These are phyloP conservation scores for Xenoacremonium recifei DNA, from an alignment of 2,329 filamentous ascomycete species.

Conservation along the genomic window DNA sequence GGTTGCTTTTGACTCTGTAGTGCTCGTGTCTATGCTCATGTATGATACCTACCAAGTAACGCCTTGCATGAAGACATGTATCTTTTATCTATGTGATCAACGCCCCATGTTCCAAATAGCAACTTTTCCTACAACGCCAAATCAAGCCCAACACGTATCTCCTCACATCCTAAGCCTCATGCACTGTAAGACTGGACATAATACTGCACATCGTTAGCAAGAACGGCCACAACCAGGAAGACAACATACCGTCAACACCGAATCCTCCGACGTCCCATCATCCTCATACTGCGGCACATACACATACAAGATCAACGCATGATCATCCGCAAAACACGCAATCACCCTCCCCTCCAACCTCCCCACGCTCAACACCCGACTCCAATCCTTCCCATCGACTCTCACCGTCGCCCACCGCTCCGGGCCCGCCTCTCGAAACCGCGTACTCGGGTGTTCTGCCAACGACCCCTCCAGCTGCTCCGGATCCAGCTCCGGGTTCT, in stretches of 20 bases:
- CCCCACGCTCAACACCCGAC: conserved; percentile 87
- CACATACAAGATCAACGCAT: conserved; percentile 80
- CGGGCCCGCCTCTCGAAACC: conserved; percentile 73
- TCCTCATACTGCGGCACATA: conserved; percentile 69
- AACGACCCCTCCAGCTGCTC: conserved; percentile 69
- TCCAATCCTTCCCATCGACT: conserved; percentile 94
- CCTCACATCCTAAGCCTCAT: conserved; percentile 10
- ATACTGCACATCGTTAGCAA: conserved; percentile 33
- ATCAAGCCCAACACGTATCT: not conserved
- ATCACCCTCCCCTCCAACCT: conserved; percentile 87
- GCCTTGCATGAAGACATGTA: too few species aligned
- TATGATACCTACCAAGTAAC: too few species aligned
- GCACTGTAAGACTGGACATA: conserved; percentile 44
- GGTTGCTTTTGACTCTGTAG: too few species aligned
- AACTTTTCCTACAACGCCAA: conserved; percentile 16
- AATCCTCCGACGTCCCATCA: conserved; percentile 63
- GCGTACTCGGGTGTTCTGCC: conserved; percentile 77
- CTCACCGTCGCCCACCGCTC: conserved; percentile 85
- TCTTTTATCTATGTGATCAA: too few species aligned
- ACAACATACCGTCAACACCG: conserved; percentile 66
- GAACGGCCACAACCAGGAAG: not conserved
- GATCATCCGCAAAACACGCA: conserved; percentile 81
- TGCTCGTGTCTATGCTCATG: too few species aligned
- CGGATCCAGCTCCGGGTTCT: conserved; percentile 85
- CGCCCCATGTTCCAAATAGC: too few species aligned